Conservation (phyloP, 768 basidiomycete genomes). For the Leccinum variicolor region DNA sequence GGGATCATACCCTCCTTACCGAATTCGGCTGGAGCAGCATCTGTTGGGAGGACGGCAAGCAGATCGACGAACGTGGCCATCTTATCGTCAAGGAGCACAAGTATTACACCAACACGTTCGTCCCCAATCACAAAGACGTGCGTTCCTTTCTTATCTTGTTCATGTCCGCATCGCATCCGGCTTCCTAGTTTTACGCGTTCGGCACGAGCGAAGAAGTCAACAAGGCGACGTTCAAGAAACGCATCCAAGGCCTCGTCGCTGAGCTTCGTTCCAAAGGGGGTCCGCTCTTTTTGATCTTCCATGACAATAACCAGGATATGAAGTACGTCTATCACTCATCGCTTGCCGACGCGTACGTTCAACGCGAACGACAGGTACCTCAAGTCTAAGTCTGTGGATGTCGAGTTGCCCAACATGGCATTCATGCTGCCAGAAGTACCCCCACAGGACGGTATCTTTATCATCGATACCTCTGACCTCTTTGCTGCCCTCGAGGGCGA, state of each 20-base stretch:
- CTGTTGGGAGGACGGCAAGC: slow-evolving; percentile 51
- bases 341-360: background rate
- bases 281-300: slow-evolving; percentile 77
- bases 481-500: slow-evolving; percentile 74
- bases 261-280: slow-evolving; percentile 38
- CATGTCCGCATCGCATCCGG: background rate
- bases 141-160: background rate
- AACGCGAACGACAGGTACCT: slow-evolving; percentile 45
- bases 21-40: slow-evolving; percentile 79
- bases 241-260: slow-evolving; percentile 46
- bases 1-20: slow-evolving; percentile 66
- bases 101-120: slow-evolving; percentile 59
- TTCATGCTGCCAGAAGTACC: slow-evolving; percentile 56
- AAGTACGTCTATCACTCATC: slow-evolving; percentile 41
- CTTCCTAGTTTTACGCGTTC: slow-evolving; percentile 59
- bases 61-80: slow-evolving; percentile 52
- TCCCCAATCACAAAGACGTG: slow-evolving; percentile 61
- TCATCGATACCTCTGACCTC: slow-evolving; percentile 71
- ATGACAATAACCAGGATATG: slow-evolving; percentile 74
- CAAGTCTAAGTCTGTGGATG: slow-evolving; percentile 45
- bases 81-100: slow-evolving; percentile 62
- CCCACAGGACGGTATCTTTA: slow-evolving; percentile 53
- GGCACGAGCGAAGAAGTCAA: slow-evolving; percentile 58
- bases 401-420: slow-evolving; percentile 48
- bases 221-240: slow-evolving; percentile 47